phyloP scores from a whole-genome alignment of 108 stramenopile species.

The Nitzschia palea region DNA sequence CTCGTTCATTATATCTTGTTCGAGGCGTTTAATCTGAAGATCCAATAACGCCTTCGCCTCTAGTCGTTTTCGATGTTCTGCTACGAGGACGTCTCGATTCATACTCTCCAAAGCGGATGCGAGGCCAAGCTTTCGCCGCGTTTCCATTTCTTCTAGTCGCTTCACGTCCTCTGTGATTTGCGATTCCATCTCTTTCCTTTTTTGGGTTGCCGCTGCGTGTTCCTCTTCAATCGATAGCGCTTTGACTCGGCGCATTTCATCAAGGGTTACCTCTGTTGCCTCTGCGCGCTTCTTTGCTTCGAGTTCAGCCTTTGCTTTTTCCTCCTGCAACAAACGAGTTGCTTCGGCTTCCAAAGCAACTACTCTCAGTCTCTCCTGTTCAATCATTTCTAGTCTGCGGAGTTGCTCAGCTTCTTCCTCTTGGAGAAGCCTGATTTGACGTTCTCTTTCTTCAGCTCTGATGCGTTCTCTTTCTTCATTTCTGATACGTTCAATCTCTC shows the following conservation, averaged over 20 bases:
- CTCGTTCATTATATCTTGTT: constrained; percentile 24
- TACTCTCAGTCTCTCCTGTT: constrained; percentile 1
- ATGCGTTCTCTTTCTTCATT: constrained; percentile 12
- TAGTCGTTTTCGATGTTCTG: constrained; percentile 24
- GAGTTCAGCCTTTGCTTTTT: constrained; percentile 9
- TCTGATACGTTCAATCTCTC: neutral
- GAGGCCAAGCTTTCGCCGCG: neutral
- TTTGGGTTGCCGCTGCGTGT: neutral
- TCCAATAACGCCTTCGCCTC: constrained; percentile 19
- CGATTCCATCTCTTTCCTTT: constrained; percentile 3
- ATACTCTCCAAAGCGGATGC: constrained; percentile 9
- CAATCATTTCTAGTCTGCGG: constrained; percentile 1
- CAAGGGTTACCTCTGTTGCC: neutral
- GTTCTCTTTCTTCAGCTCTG: neutral
- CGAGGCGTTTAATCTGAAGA: constrained; percentile 18
- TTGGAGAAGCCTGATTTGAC: neutral
- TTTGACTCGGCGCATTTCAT: constrained; percentile 1
- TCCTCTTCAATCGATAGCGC: constrained; percentile 14
- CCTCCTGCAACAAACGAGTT: constrained; percentile 8
- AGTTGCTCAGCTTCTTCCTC: constrained; percentile 25
- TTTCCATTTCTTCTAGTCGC: constrained; percentile 20
- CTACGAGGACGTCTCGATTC: constrained; percentile 28
- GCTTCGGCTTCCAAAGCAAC: constrained; percentile 22
- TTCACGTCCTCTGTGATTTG: constrained; percentile 18
- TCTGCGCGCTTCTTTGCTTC: constrained; percentile 1